Evolutionary conservation across 331 rosid genomes (phyloP).

Genomic region (Phaseolus coccineus): DNA sequence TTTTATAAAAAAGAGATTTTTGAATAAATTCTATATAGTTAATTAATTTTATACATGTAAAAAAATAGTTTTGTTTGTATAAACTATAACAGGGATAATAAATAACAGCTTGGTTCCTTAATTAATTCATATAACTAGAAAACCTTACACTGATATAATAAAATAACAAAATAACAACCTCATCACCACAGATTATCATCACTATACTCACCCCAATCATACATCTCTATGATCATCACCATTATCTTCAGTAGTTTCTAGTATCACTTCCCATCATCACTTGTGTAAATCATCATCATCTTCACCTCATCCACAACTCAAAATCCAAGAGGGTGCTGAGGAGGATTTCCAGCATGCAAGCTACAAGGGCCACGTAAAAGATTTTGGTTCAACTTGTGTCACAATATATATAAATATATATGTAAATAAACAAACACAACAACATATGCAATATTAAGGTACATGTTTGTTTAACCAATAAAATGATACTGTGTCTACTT

Average conservation of each 20-base stretch:
- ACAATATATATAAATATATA: neutral
- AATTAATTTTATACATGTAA: too few relatives aligned
- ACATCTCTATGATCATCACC: neutral
- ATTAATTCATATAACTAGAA: too few relatives aligned
- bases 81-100: too few relatives aligned
- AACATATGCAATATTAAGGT: neutral
- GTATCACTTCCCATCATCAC: neutral
- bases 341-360: neutral
- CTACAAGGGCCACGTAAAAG: conserved; percentile 26
- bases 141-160: too few relatives aligned
- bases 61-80: too few relatives aligned
- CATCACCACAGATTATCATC: too few relatives aligned
- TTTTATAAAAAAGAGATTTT: too few relatives aligned
- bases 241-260: neutral
- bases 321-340: neutral
- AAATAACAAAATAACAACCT: too few relatives aligned
- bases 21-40: too few relatives aligned
- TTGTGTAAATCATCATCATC: neutral
- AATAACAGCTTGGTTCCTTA: too few relatives aligned
- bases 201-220: neutral
- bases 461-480: neutral
- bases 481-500: neutral
- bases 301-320: neutral
- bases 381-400: neutral
- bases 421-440: neutral